phyloP scores from a whole-genome alignment of 2,329 filamentous ascomycete species.

The Talaromyces sp. region DNA sequence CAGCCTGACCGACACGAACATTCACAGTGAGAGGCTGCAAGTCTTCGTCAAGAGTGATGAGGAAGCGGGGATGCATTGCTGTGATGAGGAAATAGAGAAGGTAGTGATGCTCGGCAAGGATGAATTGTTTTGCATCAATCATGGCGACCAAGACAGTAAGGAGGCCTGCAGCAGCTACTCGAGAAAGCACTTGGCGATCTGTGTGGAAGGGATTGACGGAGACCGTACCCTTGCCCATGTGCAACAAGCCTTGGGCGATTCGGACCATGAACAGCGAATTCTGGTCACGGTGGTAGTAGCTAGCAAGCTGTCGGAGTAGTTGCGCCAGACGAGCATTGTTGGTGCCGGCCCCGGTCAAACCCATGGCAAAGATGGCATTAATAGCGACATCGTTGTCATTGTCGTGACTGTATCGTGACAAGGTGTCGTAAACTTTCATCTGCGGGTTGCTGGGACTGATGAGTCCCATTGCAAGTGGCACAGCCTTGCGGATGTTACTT shows the following conservation, averaged over 20 bases:
- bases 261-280: constrained; percentile 98
- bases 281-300: constrained; percentile 96
- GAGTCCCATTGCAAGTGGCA: constrained; percentile 93
- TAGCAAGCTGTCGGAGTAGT: constrained; percentile 87
- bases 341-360: constrained; percentile 89
- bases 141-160: constrained; percentile 87
- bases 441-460: constrained; percentile 97
- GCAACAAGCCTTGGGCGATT: constrained; percentile 92
- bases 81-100: constrained; percentile 96
- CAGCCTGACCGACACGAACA: constrained; percentile 93
- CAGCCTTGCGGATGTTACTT: constrained; percentile 91
- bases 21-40: constrained; percentile 92
- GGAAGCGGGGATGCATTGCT: constrained; percentile 93
- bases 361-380: constrained; percentile 99
- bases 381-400: constrained; percentile 97
- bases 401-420: constrained; percentile 96
- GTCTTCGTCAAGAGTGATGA: constrained; percentile 92
- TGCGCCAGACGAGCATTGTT: constrained; percentile 97
- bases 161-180: constrained; percentile 83
- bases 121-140: constrained; percentile 89
- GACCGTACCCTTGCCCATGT: constrained; percentile 99
- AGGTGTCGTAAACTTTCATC: constrained; percentile 99
- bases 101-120: constrained; percentile 74
- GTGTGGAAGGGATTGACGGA: constrained; percentile 99
- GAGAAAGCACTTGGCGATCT: constrained; percentile 89